phyloP scores from a whole-genome alignment of 306 rosid genomes.

The cucumber (Cucumis sativus) region Cucumber_9930_V3 NC_026658.2:24873001-24873500 shows the following conservation, averaged over 20 bases:
- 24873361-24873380: not conserved
- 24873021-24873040: constrained; percentile 1
- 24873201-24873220: not conserved
- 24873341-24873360: not conserved
- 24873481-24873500: not conserved
- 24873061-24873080: not conserved
- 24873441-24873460: not conserved
- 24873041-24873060: not conserved
- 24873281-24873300: not conserved
- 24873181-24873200: not conserved
- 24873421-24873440: not conserved
- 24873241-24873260: not conserved
- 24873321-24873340: not conserved
- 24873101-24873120: not conserved
- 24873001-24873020: constrained; percentile 2
- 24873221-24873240: not conserved
- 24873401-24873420: not conserved
- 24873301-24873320: not conserved
- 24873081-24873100: not conserved
- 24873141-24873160: not conserved
- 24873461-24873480: not conserved
- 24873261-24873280: not conserved
- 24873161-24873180: not conserved
- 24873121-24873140: not conserved
- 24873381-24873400: not conserved